Base-by-base conservation (phyloP, 306 rosid genomes). In the Citrullus colocynthis region DNA sequence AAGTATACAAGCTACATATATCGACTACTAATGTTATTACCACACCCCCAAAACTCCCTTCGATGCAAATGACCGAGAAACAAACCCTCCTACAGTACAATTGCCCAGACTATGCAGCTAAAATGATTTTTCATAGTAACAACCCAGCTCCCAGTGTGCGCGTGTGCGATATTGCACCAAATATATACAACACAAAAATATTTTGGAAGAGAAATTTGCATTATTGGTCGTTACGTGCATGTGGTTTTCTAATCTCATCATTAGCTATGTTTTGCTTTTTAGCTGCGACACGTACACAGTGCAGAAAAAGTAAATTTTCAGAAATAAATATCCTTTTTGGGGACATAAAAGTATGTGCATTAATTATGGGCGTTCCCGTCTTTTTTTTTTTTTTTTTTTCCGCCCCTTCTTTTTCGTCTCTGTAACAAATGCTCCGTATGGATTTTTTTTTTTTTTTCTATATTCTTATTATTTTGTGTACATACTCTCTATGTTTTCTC, bases 191-290 rank as follows among this genome's bases (percentile, higher is more conserved):
- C 15, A 57, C n/a, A 55, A 36, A 73, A 73, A 8, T 13, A 6
- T 73, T 30, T 11, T 11, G 57, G 2, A 10, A 18, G 49, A 69
- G 56, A 21, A 9, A 30, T 72, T 49, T 15, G 16, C 44, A 28
- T 24, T 24, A 73, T 3, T 8, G 13, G 8, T 48, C 5, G 45
- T 55, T 72, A 72, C 77, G 76, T 80, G 66, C 82, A 72, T 73
- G 82, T 70, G 63, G 64, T 80, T 80, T 80, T 58, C 59, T 58
- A 59, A 79, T 56, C 77, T 71, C 37, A 71, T 44, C 3, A 79
- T 79, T 70, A 79, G 11, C 39, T 48, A 24, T 48, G 30, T 49
- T 61, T 62, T 20, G 60, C 58, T 49, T 52, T 74, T 49, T 52
- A 61, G 48, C 60, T 74, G 48, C 79, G 20, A 63, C 28, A 61